Evolutionary conservation across 495 filamentous ascomycete genomes (phyloP).

Genomic region (Aspergillus saccharolyticus): DNA sequence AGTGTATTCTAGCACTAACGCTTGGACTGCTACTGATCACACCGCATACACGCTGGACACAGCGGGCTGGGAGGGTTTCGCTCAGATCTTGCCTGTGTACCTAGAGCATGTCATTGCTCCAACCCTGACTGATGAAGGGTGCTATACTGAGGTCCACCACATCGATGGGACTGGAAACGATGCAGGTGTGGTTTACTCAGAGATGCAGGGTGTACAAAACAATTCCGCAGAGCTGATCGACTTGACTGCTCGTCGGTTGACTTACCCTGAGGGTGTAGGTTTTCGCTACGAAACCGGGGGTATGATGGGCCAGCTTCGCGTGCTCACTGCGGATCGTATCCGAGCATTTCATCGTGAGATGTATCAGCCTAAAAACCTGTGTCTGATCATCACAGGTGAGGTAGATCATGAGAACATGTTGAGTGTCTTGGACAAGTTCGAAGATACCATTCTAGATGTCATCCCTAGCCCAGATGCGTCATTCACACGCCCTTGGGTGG

Average conservation of each 20-base stretch:
- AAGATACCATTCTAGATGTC: conserved; percentile 75
- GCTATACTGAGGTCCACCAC: conserved; percentile 95
- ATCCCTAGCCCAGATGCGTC: conserved; percentile 68
- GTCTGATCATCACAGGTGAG: conserved; percentile 82
- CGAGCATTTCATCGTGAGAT: conserved; percentile 89
- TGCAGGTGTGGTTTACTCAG: conserved; percentile 96
- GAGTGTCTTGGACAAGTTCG: conserved; percentile 77
- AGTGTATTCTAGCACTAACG: conserved; percentile 91
- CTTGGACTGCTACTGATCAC: conserved; percentile 89
- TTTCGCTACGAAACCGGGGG: conserved; percentile 97
- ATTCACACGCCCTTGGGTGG: conserved; percentile 87
- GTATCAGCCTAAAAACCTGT: conserved; percentile 97
- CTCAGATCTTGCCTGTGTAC: conserved; percentile 90
- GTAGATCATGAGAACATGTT: conserved; percentile 78
- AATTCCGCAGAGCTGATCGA: conserved; percentile 78
- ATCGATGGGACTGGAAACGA: conserved; percentile 89
- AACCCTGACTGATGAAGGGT: conserved; percentile 85
- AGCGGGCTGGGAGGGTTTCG: conserved; percentile 94
- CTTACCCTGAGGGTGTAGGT: conserved; percentile 85
- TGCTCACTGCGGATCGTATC: conserved; percentile 82
- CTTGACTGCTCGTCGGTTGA: conserved; percentile 63
- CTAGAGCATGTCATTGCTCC: conserved; percentile 91
- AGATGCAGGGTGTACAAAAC: conserved; percentile 97
- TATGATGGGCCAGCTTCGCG: conserved; percentile 86
- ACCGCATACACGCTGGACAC: conserved; percentile 96